Base-by-base conservation (phyloP, 1,284 basidiomycete species). In the Sanghuangporus baumii region DNA sequence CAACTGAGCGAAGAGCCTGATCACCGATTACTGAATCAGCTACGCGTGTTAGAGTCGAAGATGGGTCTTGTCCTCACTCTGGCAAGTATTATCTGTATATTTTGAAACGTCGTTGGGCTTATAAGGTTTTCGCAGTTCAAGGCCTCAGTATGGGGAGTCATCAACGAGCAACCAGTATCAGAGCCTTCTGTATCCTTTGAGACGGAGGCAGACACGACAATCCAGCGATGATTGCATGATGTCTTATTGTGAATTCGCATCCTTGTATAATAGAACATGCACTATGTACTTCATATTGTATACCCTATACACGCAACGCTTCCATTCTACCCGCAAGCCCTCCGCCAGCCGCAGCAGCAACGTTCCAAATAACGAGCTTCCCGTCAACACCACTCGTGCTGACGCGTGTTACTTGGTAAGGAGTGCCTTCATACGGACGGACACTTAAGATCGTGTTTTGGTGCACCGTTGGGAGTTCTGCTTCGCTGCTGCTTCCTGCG, bases 381-480 rank as follows among this genome's bases (percentile, higher is more conserved):
- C 97, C 97, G 76, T 99, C 97, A 34, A 96, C 92, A 8, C 95
- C 97, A n/a, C 87, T 89, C 16, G 96, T 98, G 72, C 90, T 94
- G 63, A 99, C 88, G 69, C 83, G 84, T 54, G 78, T 80, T 6
- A 98, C 88, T 3, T 81, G 85, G 20, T 80, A 84, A 1, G 77
- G 72, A 0, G 74, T 78, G 65, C 81, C 82, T 65, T 89, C 88
- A 70, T 93, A 96, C 31, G 90, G 78, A 61, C 93, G 80, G 54
- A 97, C 81, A 68, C 81, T 89, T n/a, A 95, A 98, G 75, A 99
- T 98, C 48, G 96, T 97, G 78, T 99, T 99, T 81, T 98, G 96
- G 75, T 99, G 97, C 48, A 97, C 85, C 2, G 96, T 99, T 72
- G 81, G 79, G 65, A 93, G 78, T 73, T 91, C 91, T 11, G 88